Percentiles rank a stretch among this genome's conserved stretches.
Conservation (phyloP, 352 stramenopile species). For the Pythium volutum region DNA sequence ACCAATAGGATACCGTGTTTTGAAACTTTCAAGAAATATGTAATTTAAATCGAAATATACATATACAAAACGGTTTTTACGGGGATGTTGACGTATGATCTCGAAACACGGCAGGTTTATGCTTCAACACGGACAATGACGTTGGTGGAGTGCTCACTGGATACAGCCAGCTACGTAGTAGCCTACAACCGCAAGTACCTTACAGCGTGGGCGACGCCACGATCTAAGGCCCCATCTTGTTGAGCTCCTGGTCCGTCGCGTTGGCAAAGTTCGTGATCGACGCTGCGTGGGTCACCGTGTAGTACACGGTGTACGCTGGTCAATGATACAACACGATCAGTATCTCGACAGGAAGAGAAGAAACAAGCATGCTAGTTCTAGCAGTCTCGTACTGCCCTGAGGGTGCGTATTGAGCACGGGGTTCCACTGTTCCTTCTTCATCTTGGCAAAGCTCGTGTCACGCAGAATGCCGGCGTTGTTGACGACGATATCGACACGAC, state of each 20-base stretch:
- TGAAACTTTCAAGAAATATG: neutral
- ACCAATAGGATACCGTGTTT: constrained; percentile 1
- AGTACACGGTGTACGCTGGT: too few relatives aligned
- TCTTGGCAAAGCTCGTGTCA: constrained; percentile 88
- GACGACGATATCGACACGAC: constrained; percentile 83
- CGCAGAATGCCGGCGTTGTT: constrained; percentile 95
- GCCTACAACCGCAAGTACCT: too few relatives aligned
- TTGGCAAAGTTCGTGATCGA: constrained; percentile 82
- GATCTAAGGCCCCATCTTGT: constrained; percentile 74
- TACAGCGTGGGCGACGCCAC: constrained; percentile 61
- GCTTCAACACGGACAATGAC: too few relatives aligned
- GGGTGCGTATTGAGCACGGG: constrained; percentile 81
- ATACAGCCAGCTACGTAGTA: too few relatives aligned
- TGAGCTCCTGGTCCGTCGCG: constrained; percentile 69
- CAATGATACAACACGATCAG: neutral
- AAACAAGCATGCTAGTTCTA: neutral
- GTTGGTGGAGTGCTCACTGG: too few relatives aligned
- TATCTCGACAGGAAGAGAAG: neutral
- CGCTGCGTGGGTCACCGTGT: constrained; percentile 77
- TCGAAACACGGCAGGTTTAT: neutral
- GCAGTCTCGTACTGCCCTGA: constrained; percentile 41
- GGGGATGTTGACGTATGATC: too few relatives aligned
- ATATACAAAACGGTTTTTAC: neutral
- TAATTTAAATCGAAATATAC: constrained; percentile 1
- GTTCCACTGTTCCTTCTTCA: constrained; percentile 89